phyloP scores from a whole-genome alignment of 176 grass and related monocot genomes.

The Panicum miliaceum region DNA sequence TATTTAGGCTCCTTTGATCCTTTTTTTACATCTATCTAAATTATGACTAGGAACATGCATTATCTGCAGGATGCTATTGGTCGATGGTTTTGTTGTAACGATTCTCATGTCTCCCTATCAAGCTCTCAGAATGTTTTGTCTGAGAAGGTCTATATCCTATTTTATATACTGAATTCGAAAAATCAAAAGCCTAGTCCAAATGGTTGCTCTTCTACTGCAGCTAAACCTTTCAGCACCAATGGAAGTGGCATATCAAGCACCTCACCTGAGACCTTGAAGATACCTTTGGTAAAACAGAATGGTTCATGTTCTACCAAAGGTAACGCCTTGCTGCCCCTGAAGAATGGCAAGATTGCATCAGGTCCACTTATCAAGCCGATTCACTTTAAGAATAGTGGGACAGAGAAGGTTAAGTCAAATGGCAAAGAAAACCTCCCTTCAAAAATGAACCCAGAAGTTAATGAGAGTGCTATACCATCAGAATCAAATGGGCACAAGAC shows the following conservation, averaged over 20 bases:
- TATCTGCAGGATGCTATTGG: constrained; percentile 76
- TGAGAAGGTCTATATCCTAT: constrained; percentile 98
- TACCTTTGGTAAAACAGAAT: constrained; percentile 61
- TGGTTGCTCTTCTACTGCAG: constrained; percentile 62
- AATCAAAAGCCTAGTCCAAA: constrained; percentile 68
- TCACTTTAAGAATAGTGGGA: constrained; percentile 67
- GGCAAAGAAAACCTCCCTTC: constrained; percentile 51
- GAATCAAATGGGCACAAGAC: constrained; percentile 25
- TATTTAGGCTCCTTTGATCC: constrained; percentile 35
- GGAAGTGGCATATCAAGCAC: constrained; percentile 52
- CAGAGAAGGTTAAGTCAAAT: constrained; percentile 61
- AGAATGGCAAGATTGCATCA: constrained; percentile 67
- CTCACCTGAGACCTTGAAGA: constrained; percentile 58
- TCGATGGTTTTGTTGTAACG: constrained; percentile 95
- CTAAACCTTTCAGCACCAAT: constrained; percentile 72
- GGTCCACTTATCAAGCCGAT: constrained; percentile 69
- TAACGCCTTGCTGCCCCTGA: constrained; percentile 35
- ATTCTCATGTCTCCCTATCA: constrained; percentile 88
- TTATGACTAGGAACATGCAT: constrained; percentile 33
- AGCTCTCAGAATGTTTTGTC: constrained; percentile 88
- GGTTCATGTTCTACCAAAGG: constrained; percentile 56
- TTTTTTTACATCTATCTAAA: constrained; percentile 30
- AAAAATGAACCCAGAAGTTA: constrained; percentile 50
- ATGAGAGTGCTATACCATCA: constrained; percentile 2
- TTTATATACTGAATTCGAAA: constrained; percentile 82